A percentile compares a stretch with the other conserved stretches of the same genome.
Evolutionary conservation across 1,139 yeast genomes (phyloP).

Genomic region (Candida sp.): DNA sequence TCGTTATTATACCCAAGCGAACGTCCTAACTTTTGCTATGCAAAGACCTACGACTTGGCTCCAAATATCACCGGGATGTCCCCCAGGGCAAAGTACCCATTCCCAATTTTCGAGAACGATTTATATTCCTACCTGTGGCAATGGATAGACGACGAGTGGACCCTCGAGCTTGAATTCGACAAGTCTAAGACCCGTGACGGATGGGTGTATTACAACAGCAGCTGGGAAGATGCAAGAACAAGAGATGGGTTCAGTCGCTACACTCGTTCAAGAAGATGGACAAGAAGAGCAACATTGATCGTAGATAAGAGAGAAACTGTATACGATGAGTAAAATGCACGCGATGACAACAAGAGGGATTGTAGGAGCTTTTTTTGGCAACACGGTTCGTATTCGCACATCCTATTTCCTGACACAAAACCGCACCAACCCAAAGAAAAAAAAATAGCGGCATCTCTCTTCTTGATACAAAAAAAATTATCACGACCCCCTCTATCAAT

Average conservation of each 20-base stretch:
- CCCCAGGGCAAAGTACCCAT: conserved; percentile 31
- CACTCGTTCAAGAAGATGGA: conserved; percentile 57
- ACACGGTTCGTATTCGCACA: too few relatives aligned
- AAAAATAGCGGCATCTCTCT: not conserved
- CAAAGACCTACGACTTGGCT: conserved; percentile 38
- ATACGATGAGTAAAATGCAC: conserved; percentile 21
- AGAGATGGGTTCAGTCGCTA: conserved; percentile 53
- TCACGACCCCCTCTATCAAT: too few relatives aligned
- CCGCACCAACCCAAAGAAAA: not conserved
- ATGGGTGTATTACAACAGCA: conserved; percentile 57
- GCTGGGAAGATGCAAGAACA: conserved; percentile 48
- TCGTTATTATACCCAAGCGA: conserved; percentile 55
- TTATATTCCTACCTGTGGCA: conserved; percentile 51
- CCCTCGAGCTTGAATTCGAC: conserved; percentile 43
- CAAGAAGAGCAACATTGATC: conserved; percentile 48
- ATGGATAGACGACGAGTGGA: conserved; percentile 61
- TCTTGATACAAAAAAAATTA: too few relatives aligned
- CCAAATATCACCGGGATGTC: conserved; percentile 26
- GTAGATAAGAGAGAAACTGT: conserved; percentile 43
- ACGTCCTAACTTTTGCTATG: conserved; percentile 51
- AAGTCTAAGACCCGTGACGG: conserved; percentile 43
- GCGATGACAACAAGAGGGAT: too few relatives aligned
- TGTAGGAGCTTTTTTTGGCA: too few relatives aligned
- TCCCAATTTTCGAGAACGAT: conserved; percentile 52
- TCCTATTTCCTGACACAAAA: not conserved